Evolutionary conservation across 2,329 filamentous ascomycete genomes (phyloP), one percentile per base, ranked within the genome.

Genomic region (Cladosporium austrohemisphaericum): DNA sequence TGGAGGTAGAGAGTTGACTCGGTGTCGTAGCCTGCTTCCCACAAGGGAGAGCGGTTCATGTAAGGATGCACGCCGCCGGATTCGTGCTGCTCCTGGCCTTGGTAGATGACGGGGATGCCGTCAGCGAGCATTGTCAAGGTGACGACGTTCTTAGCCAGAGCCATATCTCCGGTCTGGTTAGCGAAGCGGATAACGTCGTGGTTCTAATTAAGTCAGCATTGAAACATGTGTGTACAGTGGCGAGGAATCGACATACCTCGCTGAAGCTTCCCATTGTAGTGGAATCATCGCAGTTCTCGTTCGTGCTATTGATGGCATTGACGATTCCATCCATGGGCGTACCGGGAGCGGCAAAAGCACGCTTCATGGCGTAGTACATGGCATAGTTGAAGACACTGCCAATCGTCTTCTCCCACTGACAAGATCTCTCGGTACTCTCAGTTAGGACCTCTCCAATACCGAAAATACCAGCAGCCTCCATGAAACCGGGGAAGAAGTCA

Each of bases 41-140:
- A 73, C 5, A 68, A 53, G 1, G 69, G 67, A 40, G 69, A 64
- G 38, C 70, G 58, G 47, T 71, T 70, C 19, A 61, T 64, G 33
- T 59, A 58, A 2, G 58, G 56, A 13, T 52, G 51, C 2, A 60
- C 61, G 8, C 55, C 58, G 32, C 68, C 68, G 8, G 56, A 38
- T 55, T 66, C 70, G 46, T 69, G 66, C 50, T 72, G 70, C 49
- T 73, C 70, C 52, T 72, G 69, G 10, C 70, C 70, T 26, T 67
- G 61, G 48, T 70, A 73, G 32, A 72, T 58, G 54, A 71, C 68
- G 0, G 70, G 70, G 8, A 73, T 70, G 31, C 70, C 70, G 51
- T 73, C 70, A 19, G 60, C 57, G 25, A 72, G 63, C 18, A 73
- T 55, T 4, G 64, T 68, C 50, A 64, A 68, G 16, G 64, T 60